phyloP scores from a whole-genome alignment of 2,329 filamentous ascomycete genomes.

The Verruconis gallopava region DNA sequence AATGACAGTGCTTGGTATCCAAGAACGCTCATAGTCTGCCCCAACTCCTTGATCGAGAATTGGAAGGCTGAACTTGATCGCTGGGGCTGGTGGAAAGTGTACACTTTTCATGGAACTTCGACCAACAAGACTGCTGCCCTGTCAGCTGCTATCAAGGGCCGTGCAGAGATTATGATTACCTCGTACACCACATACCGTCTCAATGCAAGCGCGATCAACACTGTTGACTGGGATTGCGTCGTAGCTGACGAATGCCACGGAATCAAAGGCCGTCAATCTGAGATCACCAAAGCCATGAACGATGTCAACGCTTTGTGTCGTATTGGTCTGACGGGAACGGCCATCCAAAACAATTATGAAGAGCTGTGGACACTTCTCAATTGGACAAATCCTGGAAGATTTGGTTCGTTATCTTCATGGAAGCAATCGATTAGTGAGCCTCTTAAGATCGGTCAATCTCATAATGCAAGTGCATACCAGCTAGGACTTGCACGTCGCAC shows the following conservation, averaged over 20 bases:
- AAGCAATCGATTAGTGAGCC: slow-evolving; percentile 64
- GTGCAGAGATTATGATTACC: slow-evolving; percentile 82
- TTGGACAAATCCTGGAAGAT: slow-evolving; percentile 78
- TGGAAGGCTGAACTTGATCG: slow-evolving; percentile 76
- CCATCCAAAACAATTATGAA: slow-evolving; percentile 96
- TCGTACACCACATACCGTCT: slow-evolving; percentile 81
- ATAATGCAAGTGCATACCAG: slow-evolving; percentile 75
- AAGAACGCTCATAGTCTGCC: slow-evolving; percentile 72
- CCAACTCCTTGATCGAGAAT: slow-evolving; percentile 76
- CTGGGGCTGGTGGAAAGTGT: slow-evolving; percentile 94
- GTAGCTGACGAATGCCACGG: slow-evolving; percentile 89
- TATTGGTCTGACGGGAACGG: slow-evolving; percentile 86
- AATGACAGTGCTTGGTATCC: slow-evolving; percentile 62
- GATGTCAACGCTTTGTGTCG: slow-evolving; percentile 83
- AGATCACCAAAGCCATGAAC: slow-evolving; percentile 75
- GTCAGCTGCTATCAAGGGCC: slow-evolving; percentile 58
- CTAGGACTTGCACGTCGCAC: slow-evolving; percentile 70
- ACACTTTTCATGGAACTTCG: slow-evolving; percentile 60
- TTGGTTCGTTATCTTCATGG: slow-evolving; percentile 62
- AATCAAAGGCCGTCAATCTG: slow-evolving; percentile 68
- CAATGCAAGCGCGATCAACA: slow-evolving; percentile 66
- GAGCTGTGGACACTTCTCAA: slow-evolving; percentile 94
- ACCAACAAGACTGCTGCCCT: slow-evolving; percentile 56
- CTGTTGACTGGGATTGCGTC: slow-evolving; percentile 83
- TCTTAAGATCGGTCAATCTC: slow-evolving; percentile 76